phyloP scores from a whole-genome alignment of 75 land plant species.

The Picea sitchensis region DNA sequence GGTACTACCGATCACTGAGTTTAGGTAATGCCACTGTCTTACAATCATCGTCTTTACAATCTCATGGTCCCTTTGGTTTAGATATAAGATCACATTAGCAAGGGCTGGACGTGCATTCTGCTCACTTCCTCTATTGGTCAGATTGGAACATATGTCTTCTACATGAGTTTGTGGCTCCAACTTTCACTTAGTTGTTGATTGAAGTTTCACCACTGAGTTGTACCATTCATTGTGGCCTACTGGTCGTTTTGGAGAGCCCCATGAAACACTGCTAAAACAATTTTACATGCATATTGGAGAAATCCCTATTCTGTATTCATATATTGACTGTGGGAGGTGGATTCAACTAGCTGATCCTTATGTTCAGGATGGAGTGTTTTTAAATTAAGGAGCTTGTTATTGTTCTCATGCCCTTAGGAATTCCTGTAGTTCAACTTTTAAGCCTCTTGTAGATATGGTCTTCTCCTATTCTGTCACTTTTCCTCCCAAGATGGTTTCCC shows the following conservation, averaged over 20 bases:
- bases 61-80: too few species aligned
- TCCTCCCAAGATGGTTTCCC: slow-evolving; percentile 46
- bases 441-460: slow-evolving; percentile 37
- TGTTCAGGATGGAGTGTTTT: slow-evolving; percentile 64
- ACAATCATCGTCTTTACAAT: too few species aligned
- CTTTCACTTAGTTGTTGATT: slow-evolving; percentile 48
- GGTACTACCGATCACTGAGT: too few species aligned
- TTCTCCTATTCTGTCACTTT: slow-evolving; percentile 24
- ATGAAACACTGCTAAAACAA: slow-evolving; percentile 60
- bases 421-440: slow-evolving; percentile 69
- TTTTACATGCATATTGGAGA: slow-evolving; percentile 43
- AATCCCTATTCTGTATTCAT: slow-evolving; percentile 54
- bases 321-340: slow-evolving; percentile 78
- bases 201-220: slow-evolving; percentile 23
- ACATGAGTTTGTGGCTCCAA: slow-evolving; percentile 75
- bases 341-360: slow-evolving; percentile 61
- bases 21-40: too few species aligned
- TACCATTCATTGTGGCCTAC: slow-evolving; percentile 82
- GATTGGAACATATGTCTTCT: slow-evolving; percentile 81
- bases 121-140: slow-evolving; percentile 29
- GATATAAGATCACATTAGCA: too few species aligned
- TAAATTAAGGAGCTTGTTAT: slow-evolving; percentile 45
- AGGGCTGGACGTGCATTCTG: too few species aligned
- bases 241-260: slow-evolving; percentile 75
- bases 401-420: slow-evolving; percentile 49